Conservation (phyloP, 2,329 filamentous ascomycete species). For the Fusarium liriodendri region DNA sequence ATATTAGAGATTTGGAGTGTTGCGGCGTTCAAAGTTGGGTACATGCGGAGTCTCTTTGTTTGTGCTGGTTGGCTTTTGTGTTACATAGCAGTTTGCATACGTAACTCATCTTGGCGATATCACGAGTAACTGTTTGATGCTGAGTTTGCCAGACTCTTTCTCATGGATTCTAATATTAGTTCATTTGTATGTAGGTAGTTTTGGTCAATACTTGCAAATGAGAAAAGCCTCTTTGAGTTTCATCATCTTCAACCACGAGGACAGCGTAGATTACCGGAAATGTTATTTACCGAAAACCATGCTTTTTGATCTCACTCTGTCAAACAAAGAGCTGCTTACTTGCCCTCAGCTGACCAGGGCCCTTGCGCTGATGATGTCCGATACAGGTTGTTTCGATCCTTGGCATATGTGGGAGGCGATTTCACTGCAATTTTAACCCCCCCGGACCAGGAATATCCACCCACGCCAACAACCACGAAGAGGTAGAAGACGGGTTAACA, state of each 20-base stretch:
- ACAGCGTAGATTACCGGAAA: background rate
- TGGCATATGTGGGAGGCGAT: too few species aligned
- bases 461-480: background rate
- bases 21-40: background rate
- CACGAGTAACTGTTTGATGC: background rate
- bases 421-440: background rate
- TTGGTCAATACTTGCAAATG: background rate
- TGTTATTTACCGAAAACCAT: background rate
- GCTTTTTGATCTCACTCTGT: background rate
- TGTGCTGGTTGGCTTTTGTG: background rate
- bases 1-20: background rate
- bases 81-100: background rate
- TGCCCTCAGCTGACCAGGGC: background rate
- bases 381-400: too few species aligned
- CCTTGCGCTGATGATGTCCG: background rate
- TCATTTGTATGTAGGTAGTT: background rate
- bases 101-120: background rate
- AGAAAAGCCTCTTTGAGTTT: background rate
- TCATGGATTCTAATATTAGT: background rate
- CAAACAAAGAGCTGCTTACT: background rate
- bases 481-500: background rate
- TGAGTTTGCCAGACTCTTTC: background rate
- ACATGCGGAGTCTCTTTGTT: background rate
- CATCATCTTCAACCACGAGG: background rate
- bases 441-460: background rate